Evolutionary conservation across 805 yeast species (phyloP).

Genomic region (Saccharomycopsis microspora): DNA sequence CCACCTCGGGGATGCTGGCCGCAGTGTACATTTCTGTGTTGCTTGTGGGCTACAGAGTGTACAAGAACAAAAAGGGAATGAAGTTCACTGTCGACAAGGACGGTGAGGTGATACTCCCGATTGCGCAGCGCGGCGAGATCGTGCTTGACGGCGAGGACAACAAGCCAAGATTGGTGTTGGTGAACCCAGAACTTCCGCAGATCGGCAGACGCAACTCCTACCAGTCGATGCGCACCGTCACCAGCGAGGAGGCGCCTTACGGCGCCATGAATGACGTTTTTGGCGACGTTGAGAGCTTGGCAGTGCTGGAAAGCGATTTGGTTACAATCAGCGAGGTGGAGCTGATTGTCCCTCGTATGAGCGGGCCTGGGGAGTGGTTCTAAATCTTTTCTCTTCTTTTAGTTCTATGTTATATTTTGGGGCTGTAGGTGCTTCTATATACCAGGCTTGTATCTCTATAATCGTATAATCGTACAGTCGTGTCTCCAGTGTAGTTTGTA

Average conservation of each 20-base stretch:
- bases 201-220: slow-evolving; percentile 10
- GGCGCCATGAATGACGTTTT: background rate
- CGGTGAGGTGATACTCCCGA: slow-evolving; percentile 14
- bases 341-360: background rate
- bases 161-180: background rate
- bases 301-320: background rate
- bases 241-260: background rate
- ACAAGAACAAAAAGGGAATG: slow-evolving; percentile 27
- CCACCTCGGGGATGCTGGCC: slow-evolving; percentile 78
- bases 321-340: slow-evolving; percentile 6
- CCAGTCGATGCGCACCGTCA: slow-evolving; percentile 8
- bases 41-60: slow-evolving; percentile 41
- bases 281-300: slow-evolving; percentile 1
- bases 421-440: too few species aligned
- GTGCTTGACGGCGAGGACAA: background rate
- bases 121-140: slow-evolving; percentile 2
- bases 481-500: too few species aligned
- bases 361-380: slow-evolving; percentile 7
- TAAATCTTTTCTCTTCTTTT: slow-evolving; percentile 8
- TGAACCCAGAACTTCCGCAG: slow-evolving; percentile 8
- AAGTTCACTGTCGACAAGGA: slow-evolving; percentile 2
- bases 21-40: slow-evolving; percentile 50
- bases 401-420: too few species aligned
- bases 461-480: too few species aligned
- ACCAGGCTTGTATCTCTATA: too few species aligned